Evolutionary conservation across 306 rosid species (phyloP).

Genomic region (Cajanus cajan): DNA sequence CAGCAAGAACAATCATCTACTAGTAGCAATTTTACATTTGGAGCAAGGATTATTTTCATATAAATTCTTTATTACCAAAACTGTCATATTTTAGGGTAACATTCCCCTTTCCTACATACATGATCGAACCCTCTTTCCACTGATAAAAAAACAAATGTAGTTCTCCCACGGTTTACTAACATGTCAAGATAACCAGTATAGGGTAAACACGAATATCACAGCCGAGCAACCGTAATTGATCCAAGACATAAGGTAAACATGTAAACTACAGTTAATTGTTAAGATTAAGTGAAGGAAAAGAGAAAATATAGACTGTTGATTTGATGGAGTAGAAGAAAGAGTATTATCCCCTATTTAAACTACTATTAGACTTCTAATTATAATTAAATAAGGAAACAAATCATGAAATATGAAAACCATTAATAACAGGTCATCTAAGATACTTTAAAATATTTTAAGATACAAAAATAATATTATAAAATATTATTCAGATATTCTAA

Average conservation of each 20-base stretch:
- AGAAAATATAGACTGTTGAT: neutral
- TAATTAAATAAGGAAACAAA: neutral
- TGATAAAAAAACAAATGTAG: neutral
- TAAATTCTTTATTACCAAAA: neutral
- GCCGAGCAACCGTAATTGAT: neutral
- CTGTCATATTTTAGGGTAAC: neutral
- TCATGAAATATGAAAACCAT: neutral
- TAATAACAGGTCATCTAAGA: neutral
- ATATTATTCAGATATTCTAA: neutral
- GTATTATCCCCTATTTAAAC: neutral
- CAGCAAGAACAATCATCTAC: neutral
- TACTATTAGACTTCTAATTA: neutral
- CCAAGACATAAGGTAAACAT: neutral
- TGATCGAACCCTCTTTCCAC: neutral
- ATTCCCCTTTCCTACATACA: neutral
- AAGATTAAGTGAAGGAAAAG: neutral
- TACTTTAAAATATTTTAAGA: neutral
- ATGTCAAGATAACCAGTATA: neutral
- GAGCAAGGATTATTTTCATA: neutral
- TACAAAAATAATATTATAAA: neutral
- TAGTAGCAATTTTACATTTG: neutral
- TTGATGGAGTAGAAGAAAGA: neutral
- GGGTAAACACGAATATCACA: neutral
- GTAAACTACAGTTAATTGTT: neutral
- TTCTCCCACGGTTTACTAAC: neutral